These are phyloP conservation scores for Penicillium sp. DNA, from an alignment of 2,329 filamentous ascomycete species.

Conservation along the genomic window DNA sequence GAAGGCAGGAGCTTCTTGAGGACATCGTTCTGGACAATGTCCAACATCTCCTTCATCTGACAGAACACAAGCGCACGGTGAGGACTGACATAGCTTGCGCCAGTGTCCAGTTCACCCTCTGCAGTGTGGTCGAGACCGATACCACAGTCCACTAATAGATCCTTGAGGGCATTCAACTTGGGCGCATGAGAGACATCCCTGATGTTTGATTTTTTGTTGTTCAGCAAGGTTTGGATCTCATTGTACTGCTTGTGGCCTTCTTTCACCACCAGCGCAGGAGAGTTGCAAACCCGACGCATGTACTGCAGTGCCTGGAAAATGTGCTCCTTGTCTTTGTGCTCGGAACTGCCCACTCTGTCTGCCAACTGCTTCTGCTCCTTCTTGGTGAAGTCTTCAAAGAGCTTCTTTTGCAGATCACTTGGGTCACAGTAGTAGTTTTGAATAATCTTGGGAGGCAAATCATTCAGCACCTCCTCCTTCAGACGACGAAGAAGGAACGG, in stretches of 20 bases:
- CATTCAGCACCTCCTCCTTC: conserved; percentile 96
- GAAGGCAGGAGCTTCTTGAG: conserved; percentile 87
- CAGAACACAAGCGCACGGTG: conserved; percentile 97
- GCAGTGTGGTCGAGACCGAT: conserved; percentile 73
- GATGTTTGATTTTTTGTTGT: conserved; percentile 76
- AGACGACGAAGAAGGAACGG: conserved; percentile 94
- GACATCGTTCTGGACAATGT: conserved; percentile 96
- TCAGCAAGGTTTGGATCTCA: conserved; percentile 78
- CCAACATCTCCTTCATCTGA: conserved; percentile 99
- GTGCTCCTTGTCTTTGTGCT: conserved; percentile 94
- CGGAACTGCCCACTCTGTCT: conserved; percentile 77
- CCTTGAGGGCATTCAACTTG: conserved; percentile 85
- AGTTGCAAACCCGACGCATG: conserved; percentile 99
- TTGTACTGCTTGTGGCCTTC: conserved; percentile 89
- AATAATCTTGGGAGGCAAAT: conserved; percentile 94
- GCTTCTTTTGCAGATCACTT: conserved; percentile 87
- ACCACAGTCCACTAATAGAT: conserved; percentile 96
- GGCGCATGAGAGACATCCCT: conserved; percentile 87
- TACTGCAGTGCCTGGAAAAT: conserved; percentile 99
- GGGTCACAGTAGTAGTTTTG: conserved; percentile 99
- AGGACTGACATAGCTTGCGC: conserved; percentile 82
- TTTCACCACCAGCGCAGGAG: conserved; percentile 93
- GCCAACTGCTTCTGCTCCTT: conserved; percentile 88
- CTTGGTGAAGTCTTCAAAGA: conserved; percentile 95
- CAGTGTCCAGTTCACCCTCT: conserved; percentile 59